Conservation (phyloP, 345 rosid species). For the Hevea brasiliensis region DNA sequence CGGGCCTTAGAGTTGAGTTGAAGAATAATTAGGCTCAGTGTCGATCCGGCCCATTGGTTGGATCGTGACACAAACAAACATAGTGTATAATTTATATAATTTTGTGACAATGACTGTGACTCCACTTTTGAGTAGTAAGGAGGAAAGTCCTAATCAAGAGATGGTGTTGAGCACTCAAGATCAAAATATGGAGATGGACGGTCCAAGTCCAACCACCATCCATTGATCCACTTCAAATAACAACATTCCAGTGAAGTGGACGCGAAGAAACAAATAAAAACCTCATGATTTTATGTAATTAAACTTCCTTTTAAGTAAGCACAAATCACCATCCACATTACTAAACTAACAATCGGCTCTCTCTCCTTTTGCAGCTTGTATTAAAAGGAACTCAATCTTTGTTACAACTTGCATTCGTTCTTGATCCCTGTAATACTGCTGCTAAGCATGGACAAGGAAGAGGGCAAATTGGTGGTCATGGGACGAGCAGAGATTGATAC, state of each 20-base stretch:
- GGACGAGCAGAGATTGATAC: conserved; percentile 34
- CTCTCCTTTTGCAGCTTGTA: background rate
- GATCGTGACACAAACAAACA: too few relatives aligned
- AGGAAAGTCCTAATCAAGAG: conserved; percentile 18
- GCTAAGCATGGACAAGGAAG: conserved; percentile 4
- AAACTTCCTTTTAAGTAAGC: conserved; percentile 1
- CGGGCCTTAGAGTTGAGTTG: too few relatives aligned
- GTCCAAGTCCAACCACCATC: conserved; percentile 20
- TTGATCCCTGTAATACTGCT: background rate
- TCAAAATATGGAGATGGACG: background rate
- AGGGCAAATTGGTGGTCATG: conserved; percentile 7
- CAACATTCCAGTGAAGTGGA: conserved; percentile 38
- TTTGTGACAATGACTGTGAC: background rate
- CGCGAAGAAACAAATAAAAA: conserved; percentile 27
- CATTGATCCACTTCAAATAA: conserved; percentile 28
- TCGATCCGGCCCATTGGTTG: too few relatives aligned
- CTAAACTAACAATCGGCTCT: background rate
- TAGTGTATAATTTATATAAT: too few relatives aligned
- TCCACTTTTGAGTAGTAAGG: conserved; percentile 1
- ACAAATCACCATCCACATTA: background rate
- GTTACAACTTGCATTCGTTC: background rate
- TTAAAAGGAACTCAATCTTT: background rate
- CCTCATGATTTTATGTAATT: background rate
- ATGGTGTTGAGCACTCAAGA: background rate
- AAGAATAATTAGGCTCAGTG: too few relatives aligned